Base-by-base conservation (phyloP, 306 rosid species). In the Aeschynomene evenia region DNA sequence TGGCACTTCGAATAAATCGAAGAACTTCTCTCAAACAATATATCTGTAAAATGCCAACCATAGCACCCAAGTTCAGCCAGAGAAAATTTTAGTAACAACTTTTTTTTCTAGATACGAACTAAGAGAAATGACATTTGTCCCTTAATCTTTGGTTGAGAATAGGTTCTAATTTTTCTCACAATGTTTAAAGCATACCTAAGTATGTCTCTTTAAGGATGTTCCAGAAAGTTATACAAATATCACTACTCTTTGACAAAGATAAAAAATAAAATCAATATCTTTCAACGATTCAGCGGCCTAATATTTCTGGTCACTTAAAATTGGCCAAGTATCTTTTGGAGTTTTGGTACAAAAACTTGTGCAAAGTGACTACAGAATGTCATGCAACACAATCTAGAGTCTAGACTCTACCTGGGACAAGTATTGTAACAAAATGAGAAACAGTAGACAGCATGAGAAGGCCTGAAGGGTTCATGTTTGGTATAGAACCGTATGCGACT, bases 381-480 rank as follows among this genome's bases (percentile, higher is more conserved):
- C 11, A 65, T 54, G 45, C 53, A n/a, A 11, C 6, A 29, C 5
- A 24, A 52, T 68, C 23, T 14, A 22, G 62, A n/a, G 29, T 43
- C 23, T 14, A 22, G 62, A n/a, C 29, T 43, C 33, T 16, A 28
- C 59, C 34, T 61, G 7, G 7, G 9, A 39, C 55, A 58, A 34
- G 31, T 60, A 74, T 28, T 11, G 70, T 58, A 65, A 18, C 34
- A 36, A 52, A 33, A 23, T 22, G 15, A 7, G 36, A 54, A 42
- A 65, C 20, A 65, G 29, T 64, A 43, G 66, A 55, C 51, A 21
- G 43, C 26, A 54, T 22, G 26, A 50, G 60, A 50, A 33, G 36
- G 42, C 53, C 13, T 39, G 7, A 4, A 23, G 7, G 39, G 53
- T 26, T 66, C 73, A 28, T 45, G 58, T 20, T 28, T 9, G 52